Evolutionary conservation across 306 rosid genomes (phyloP), one percentile per base, ranked within the genome.

Genomic region (Echinosophora koreensis): DNA sequence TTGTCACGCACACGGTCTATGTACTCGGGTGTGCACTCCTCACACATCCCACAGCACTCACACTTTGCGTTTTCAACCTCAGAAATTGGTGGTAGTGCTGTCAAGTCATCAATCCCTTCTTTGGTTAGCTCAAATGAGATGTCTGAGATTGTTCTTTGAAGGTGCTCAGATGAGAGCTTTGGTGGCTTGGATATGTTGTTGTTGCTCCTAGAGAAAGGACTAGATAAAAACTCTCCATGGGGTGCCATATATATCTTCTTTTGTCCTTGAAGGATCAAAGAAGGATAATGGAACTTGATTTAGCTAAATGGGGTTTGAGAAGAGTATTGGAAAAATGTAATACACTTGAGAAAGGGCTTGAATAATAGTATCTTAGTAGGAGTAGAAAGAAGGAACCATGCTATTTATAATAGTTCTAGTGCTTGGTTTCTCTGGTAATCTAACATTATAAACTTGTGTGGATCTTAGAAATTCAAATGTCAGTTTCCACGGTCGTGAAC

Each of bases 11-110:
- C 88, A 0, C 85, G 83, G 4, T 85, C 93, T 4, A 92, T 88
- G 91, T 92, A 96, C 87, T 91, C 96, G 0, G 80, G 87, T 13
- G 99, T 96, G 88, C 92, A 92, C 90, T 96, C 99, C 82, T 96
- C 97, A 28, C 85, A 77, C 96, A 96, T 96, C 3, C 99, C 98
- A 49, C 99, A 96, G 16, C 99, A 96, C 84, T 96, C 99, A 15
- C 99, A 96, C 80, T 81, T 90, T 0, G 94, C 97, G 42, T 96
- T 85, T 78, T 84, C 96, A 0, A 89, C 93, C 82, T 96, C 99
- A 0, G 92, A 89, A 17, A 91, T 85, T 1, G 97, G 54, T 5
- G 91, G 90, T 4, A 96, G 94, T 13, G 22, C 22, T 22, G 51
- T 72, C 15, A 71, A 17, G 5, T 84, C 80, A 4, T 79, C 84